These are phyloP conservation scores for Epichloe hybrida DNA, from an alignment of 2,329 filamentous ascomycete species.

Conservation along the genomic window DNA sequence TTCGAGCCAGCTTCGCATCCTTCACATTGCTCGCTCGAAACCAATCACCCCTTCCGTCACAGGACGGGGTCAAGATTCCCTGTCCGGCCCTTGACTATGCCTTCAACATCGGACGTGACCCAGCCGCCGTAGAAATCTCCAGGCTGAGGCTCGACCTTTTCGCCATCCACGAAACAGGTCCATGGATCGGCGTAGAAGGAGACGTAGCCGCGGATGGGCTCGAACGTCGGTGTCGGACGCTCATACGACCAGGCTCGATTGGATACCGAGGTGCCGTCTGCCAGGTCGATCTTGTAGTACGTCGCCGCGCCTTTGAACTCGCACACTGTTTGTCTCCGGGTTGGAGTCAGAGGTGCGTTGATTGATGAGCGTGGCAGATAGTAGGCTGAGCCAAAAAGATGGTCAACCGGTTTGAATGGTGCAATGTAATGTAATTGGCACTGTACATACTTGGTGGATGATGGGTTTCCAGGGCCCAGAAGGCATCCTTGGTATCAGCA, in stretches of 20 bases:
- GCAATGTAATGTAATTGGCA: no score
- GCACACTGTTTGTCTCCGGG: slow-evolving; percentile 33
- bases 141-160: slow-evolving; percentile 43
- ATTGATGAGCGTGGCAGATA: slow-evolving; percentile 42
- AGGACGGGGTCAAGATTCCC: slow-evolving; percentile 26
- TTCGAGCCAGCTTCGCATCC: no score
- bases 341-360: slow-evolving; percentile 31
- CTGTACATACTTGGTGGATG: slow-evolving; percentile 41
- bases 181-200: slow-evolving; percentile 48
- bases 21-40: no score
- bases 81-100: slow-evolving; percentile 30
- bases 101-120: slow-evolving; percentile 46
- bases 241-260: slow-evolving; percentile 48
- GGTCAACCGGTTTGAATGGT: background rate
- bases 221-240: slow-evolving; percentile 36
- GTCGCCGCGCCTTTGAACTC: slow-evolving; percentile 50
- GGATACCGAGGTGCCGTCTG: slow-evolving; percentile 26
- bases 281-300: slow-evolving; percentile 37
- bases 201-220: slow-evolving; percentile 39
- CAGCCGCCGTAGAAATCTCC: slow-evolving; percentile 53
- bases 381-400: slow-evolving; percentile 30
- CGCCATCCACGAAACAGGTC: slow-evolving; percentile 49
- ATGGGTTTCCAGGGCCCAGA: slow-evolving; percentile 49
- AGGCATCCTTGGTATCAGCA: slow-evolving; percentile 44
- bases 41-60: slow-evolving; percentile 4